Base-by-base conservation (phyloP, 495 filamentous ascomycete genomes). In the Bryoglossum gracile region DNA sequence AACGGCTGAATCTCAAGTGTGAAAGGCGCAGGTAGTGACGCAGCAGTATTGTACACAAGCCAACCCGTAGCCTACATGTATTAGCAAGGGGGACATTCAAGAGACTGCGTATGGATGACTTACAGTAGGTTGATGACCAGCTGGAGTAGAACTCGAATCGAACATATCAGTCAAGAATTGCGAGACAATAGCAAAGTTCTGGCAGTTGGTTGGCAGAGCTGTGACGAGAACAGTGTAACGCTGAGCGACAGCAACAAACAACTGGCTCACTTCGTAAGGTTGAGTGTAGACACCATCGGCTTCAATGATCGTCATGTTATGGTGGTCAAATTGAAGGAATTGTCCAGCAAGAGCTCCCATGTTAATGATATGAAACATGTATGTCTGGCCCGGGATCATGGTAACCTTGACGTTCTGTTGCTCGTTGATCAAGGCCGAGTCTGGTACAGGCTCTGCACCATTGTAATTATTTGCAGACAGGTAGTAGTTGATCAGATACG, bases 351-450 rank as follows among this genome's bases (percentile, higher is more conserved):
- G 85, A 8, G 81, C 80, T 2, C 75, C 81, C 2, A 42, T 26
- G 59, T 89, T 89, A 58, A 87, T 65, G 47, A 91, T 69, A 11
- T 82, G 80, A 56, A 94, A 71, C 9, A 89, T 65, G 50, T 94
- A 94, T 0, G 84, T 92, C 56, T 80, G 89, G 6, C 77, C 78
- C 0, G 87, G 76, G 42, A 78, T 50, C 0, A 87, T 72, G 1
- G 65, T 37, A 14, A 87, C 50, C 16, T 66, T 74, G 8, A 68
- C 55, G 48, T 80, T 72, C 53, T 69, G 54, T 1, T 70, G 71
- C 24, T 86, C 87, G 51, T 89, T 89, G 60, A 89, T 76, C 22
- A 89, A 57, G 0, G 78, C 76, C 0, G 78, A 68, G 38, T 87
- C 62, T 0, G 85, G 83, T 3, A 86, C 64, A 0, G 81, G 83